Evolutionary conservation across 2,329 filamentous ascomycete genomes (phyloP).

Genomic region (Aspergillus felis): DNA sequence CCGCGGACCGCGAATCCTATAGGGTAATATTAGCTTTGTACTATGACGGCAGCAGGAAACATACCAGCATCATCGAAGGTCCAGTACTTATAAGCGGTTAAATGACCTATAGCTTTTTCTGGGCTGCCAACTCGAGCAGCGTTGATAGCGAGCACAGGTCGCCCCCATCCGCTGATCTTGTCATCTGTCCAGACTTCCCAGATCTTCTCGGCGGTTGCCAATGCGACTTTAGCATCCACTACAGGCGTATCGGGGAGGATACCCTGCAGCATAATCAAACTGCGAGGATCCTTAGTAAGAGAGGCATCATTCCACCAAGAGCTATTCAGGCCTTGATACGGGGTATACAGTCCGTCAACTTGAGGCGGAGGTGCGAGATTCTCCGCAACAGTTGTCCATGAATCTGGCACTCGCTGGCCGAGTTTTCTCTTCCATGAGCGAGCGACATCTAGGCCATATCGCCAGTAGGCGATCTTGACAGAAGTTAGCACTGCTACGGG

Average conservation of each 20-base stretch:
- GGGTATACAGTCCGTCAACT: slow-evolving; percentile 6
- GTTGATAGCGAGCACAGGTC: slow-evolving; percentile 13
- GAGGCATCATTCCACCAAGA: slow-evolving; percentile 10
- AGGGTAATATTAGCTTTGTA: background rate
- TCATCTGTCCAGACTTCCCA: slow-evolving; percentile 10
- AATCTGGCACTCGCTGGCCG: background rate
- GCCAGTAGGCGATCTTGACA: slow-evolving; percentile 11
- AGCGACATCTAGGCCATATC: slow-evolving; percentile 10
- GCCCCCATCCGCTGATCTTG: slow-evolving; percentile 13
- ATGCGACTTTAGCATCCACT: slow-evolving; percentile 2
- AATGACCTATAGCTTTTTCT: slow-evolving; percentile 7
- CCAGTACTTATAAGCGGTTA: slow-evolving; percentile 13
- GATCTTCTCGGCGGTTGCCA: slow-evolving; percentile 8
- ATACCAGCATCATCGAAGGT: slow-evolving; percentile 14
- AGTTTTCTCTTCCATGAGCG: slow-evolving; percentile 8
- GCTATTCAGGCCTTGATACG: slow-evolving; percentile 11
- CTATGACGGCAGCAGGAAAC: background rate
- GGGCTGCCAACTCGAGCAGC: slow-evolving; percentile 8
- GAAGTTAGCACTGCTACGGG: background rate
- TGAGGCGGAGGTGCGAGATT: slow-evolving; percentile 6
- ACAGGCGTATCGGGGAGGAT: slow-evolving; percentile 10
- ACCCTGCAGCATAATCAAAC: slow-evolving; percentile 13
- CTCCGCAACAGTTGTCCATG: slow-evolving; percentile 5
- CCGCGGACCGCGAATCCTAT: slow-evolving; percentile 12
- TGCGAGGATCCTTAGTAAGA: slow-evolving; percentile 10